phyloP scores from a whole-genome alignment of 352 stramenopile genomes.

The Globisporangium orthogonon region DNA sequence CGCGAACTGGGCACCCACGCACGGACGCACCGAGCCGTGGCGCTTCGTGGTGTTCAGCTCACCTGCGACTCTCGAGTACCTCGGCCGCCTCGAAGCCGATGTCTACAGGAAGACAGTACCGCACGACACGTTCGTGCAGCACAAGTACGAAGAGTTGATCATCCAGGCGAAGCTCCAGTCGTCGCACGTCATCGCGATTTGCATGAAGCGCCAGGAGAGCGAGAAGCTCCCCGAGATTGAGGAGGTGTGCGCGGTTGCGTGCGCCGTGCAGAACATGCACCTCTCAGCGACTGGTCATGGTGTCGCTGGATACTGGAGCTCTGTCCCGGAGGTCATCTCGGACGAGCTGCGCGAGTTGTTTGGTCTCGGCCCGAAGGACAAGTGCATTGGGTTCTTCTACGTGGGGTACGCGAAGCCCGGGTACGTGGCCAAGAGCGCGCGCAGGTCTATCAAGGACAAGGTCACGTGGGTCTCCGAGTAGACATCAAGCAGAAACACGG shows the following conservation, averaged over 20 bases:
- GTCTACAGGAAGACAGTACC: conserved; percentile 67
- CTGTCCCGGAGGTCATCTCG: conserved; percentile 45
- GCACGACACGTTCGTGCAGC: conserved; percentile 62
- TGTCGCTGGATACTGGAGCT: conserved; percentile 84
- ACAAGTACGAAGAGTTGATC: conserved; percentile 72
- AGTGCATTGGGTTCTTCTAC: conserved; percentile 83
- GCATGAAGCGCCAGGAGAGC: conserved; percentile 83
- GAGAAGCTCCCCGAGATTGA: conserved; percentile 77
- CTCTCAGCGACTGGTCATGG: conserved; percentile 52
- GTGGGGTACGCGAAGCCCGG: conserved; percentile 57
- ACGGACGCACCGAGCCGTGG: conserved; percentile 78
- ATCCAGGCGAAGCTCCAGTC: conserved; percentile 57
- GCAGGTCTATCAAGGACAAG: conserved; percentile 74
- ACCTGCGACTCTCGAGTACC: conserved; percentile 36
- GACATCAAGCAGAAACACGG: not conserved
- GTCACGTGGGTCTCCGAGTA: conserved; percentile 45
- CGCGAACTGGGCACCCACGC: conserved; percentile 82
- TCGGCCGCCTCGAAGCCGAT: conserved; percentile 59
- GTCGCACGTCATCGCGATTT: conserved; percentile 80
- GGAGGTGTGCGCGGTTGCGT: conserved; percentile 69
- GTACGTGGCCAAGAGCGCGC: conserved; percentile 37
- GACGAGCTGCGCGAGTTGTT: conserved; percentile 81
- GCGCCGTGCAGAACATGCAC: conserved; percentile 85
- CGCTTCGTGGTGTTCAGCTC: conserved; percentile 74
- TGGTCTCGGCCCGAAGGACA: conserved; percentile 58